These are phyloP conservation scores for Cylindrotheca fusiformis DNA, from an alignment of 108 stramenopile genomes.

Conservation along the genomic window DNA sequence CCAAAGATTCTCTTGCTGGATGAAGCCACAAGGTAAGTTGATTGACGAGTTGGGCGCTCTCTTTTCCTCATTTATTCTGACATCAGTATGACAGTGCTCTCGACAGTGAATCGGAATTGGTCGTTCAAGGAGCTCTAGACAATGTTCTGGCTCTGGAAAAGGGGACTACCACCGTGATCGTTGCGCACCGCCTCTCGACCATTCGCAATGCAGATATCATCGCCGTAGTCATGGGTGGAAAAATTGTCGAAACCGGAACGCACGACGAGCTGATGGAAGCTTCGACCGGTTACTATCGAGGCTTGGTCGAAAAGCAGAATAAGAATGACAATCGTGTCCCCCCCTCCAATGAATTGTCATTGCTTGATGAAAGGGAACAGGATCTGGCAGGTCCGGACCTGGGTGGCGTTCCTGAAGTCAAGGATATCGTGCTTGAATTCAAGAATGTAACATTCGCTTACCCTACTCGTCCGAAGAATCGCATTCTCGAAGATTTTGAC, in stretches of 20 bases:
- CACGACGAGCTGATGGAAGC: constrained; percentile 81
- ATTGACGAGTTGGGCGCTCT: constrained; percentile 13
- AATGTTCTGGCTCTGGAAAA: constrained; percentile 58
- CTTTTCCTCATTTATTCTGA: neutral
- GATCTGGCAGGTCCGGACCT: neutral
- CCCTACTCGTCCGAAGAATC: constrained; percentile 43
- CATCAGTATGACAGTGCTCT: constrained; percentile 45
- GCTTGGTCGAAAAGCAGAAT: constrained; percentile 69
- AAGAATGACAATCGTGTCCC: neutral
- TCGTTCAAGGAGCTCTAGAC: constrained; percentile 91
- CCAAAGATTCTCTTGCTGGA: constrained; percentile 85
- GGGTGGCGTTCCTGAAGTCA: neutral
- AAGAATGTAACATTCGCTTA: constrained; percentile 46
- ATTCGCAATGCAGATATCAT: constrained; percentile 92
- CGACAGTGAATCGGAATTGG: constrained; percentile 83
- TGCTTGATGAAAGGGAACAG: neutral
- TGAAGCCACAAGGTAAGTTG: constrained; percentile 78
- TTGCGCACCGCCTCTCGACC: constrained; percentile 94
- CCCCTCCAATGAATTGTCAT: too few species aligned
- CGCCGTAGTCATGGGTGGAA: constrained; percentile 79
- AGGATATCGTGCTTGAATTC: constrained; percentile 26
- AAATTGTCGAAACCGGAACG: constrained; percentile 87
- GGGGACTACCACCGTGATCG: constrained; percentile 89
- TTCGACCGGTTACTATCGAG: constrained; percentile 55
- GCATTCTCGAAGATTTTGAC: constrained; percentile 40